Conservation (phyloP, 1,139 yeast genomes). For the Blastobotrys ciferrii region DNA sequence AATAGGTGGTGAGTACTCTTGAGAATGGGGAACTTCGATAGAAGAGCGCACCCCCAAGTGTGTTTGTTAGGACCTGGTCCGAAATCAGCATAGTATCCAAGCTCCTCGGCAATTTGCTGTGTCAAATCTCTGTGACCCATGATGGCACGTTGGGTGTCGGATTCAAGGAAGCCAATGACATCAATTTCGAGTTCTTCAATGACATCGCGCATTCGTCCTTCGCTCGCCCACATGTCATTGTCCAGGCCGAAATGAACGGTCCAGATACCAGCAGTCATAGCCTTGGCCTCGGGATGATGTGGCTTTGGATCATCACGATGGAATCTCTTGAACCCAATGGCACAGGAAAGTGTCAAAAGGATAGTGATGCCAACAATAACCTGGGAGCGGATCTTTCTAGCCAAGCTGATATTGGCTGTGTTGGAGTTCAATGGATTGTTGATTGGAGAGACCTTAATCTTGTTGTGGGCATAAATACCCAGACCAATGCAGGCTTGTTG, state of each 20-base stretch:
- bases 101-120: constrained; percentile 85
- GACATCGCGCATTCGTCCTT: constrained; percentile 81
- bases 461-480: constrained; percentile 33
- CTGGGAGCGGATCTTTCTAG: constrained; percentile 30
- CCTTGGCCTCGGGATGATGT: constrained; percentile 68
- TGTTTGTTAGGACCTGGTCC: constrained; percentile 98
- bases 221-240: constrained; percentile 98
- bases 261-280: constrained; percentile 96
- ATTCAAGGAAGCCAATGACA: constrained; percentile 84
- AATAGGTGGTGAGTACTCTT: constrained; percentile 85
- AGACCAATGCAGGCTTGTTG: constrained; percentile 49
- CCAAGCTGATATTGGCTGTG: constrained; percentile 24
- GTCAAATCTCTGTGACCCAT: constrained; percentile 96
- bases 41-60: constrained; percentile 94
- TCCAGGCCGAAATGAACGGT: constrained; percentile 96
- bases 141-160: constrained; percentile 89
- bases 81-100: constrained; percentile 91
- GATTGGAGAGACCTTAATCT: constrained; percentile 23
- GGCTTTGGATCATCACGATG: constrained; percentile 64
- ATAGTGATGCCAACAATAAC: constrained; percentile 30
- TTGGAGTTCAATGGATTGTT: constrained; percentile 23
- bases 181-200: constrained; percentile 84
- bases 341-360: constrained; percentile 35
- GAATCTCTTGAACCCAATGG: constrained; percentile 56
- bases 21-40: constrained; percentile 91